A percentile compares a stretch with the other conserved stretches of the same genome.
phyloP scores from a whole-genome alignment of 1,284 basidiomycete genomes.

The Ceratorhiza oryzae-sativae region DNA sequence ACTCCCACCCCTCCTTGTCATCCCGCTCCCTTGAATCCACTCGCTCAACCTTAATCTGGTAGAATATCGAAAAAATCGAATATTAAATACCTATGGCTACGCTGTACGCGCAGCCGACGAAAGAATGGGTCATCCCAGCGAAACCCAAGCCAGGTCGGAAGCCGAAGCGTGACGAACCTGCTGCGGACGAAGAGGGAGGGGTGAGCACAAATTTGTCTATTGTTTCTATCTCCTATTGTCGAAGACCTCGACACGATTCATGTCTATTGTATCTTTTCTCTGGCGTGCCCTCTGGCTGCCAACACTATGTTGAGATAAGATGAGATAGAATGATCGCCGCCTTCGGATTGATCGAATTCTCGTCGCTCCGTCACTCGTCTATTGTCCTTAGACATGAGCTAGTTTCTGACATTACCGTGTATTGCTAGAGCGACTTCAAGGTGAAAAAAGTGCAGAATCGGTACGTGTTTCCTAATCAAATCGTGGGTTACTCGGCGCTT shows the following conservation, averaged over 20 bases:
- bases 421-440: constrained; percentile 37
- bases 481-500: constrained; percentile 41
- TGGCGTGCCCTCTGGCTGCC: constrained; percentile 50
- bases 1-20: constrained; percentile 34
- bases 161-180: constrained; percentile 51
- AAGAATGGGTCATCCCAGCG: constrained; percentile 89
- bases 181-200: constrained; percentile 55
- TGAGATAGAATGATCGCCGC: not conserved
- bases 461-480: constrained; percentile 51
- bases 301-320: constrained; percentile 57
- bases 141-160: constrained; percentile 90
- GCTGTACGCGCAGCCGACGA: constrained; percentile 59
- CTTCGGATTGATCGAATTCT: constrained; percentile 1
- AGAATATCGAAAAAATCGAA: too few relatives aligned
- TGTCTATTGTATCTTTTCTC: constrained; percentile 20
- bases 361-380: not conserved
- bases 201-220: constrained; percentile 51
- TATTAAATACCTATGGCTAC: not conserved
- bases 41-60: not conserved
- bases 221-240: not conserved
- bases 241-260: not conserved
- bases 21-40: not conserved
- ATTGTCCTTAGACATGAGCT: not conserved
- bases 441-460: constrained; percentile 64
- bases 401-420: not conserved